Percentiles rank a stretch among this genome's conserved stretches.
Evolutionary conservation across 805 yeast genomes (phyloP).

Genomic region (Sugiyamaella mastotermitis): DNA sequence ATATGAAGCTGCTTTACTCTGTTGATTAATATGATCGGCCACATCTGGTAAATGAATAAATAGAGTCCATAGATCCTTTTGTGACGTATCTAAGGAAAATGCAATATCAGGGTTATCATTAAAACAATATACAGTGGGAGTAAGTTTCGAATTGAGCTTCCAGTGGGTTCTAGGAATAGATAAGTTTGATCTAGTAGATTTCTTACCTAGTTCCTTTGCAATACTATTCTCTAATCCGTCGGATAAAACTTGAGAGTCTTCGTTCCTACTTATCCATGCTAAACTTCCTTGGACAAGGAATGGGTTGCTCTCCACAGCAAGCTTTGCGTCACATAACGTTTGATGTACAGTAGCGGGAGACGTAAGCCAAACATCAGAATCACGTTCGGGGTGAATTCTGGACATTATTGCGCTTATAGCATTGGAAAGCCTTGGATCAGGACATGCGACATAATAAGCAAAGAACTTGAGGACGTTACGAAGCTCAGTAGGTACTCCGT

Average conservation of each 20-base stretch:
- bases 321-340: conserved; percentile 8
- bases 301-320: conserved; percentile 6
- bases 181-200: too few relatives aligned
- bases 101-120: conserved; percentile 10
- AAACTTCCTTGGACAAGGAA: conserved; percentile 4
- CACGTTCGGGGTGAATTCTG: conserved; percentile 14
- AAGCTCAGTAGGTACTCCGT: background rate
- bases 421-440: conserved; percentile 13
- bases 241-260: background rate
- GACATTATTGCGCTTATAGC: conserved; percentile 14
- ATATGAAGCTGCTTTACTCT: too few relatives aligned
- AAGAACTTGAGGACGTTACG: conserved; percentile 8
- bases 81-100: conserved; percentile 8
- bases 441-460: conserved; percentile 10
- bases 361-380: conserved; percentile 18
- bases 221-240: conserved; percentile 13
- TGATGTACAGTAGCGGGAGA: conserved; percentile 16
- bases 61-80: conserved; percentile 6
- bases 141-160: background rate
- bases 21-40: background rate
- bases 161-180: background rate
- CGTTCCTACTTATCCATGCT: background rate
- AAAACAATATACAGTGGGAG: background rate
- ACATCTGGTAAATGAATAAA: conserved; percentile 16
- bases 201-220: background rate